Conservation (phyloP, 192 early-diverging fungal species). For the Spizellomyces punctatus region DNA sequence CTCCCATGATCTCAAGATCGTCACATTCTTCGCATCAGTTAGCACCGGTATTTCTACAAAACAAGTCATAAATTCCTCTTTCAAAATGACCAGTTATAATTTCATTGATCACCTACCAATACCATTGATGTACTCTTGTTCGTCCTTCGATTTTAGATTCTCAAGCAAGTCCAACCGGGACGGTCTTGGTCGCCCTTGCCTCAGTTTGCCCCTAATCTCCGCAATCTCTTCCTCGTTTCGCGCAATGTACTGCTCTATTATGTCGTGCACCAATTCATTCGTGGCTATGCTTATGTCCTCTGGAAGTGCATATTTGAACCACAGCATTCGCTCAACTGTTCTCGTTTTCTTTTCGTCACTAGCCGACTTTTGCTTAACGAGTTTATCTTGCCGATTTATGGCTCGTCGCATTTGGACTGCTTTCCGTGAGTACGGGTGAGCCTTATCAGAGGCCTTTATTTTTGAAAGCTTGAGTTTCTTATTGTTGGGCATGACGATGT, state of each 20-base stretch:
- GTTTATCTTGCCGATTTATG: constrained; percentile 52
- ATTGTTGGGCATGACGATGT: constrained; percentile 55
- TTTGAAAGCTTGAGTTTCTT: constrained; percentile 52
- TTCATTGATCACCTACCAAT: constrained; percentile 29
- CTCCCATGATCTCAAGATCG: constrained; percentile 39
- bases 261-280: constrained; percentile 47
- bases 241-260: constrained; percentile 57
- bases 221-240: constrained; percentile 65
- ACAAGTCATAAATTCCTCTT: neutral
- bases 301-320: constrained; percentile 68
- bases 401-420: constrained; percentile 68
- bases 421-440: constrained; percentile 78
- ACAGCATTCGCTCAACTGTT: constrained; percentile 61
- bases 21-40: constrained; percentile 41
- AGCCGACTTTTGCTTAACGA: constrained; percentile 47
- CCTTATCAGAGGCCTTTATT: constrained; percentile 63
- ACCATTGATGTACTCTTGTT: constrained; percentile 46
- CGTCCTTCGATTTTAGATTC: constrained; percentile 40
- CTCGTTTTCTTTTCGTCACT: constrained; percentile 38
- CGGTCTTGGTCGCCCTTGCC: constrained; percentile 45
- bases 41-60: constrained; percentile 46
- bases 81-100: neutral
- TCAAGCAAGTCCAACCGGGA: constrained; percentile 39
- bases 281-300: constrained; percentile 38
- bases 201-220: constrained; percentile 40